Base-by-base conservation (phyloP, 805 yeast genomes). In the Sungouiozyma ichnusensis region DNA sequence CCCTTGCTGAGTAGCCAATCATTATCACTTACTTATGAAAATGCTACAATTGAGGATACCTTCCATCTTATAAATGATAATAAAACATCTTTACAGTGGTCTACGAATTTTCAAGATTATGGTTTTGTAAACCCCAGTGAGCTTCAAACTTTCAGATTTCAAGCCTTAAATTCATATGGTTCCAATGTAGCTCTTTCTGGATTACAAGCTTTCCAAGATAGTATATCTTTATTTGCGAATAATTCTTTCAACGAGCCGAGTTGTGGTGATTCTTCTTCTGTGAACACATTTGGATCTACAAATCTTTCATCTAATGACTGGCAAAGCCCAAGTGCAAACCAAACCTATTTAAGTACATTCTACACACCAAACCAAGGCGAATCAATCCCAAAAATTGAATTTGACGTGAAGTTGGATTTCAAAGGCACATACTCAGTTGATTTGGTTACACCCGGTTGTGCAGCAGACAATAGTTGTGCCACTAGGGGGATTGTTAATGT, bases 381-480 rank as follows among this genome's bases (percentile, higher is more conserved):
- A 20, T 58, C 58, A 3, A 43, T 57, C 3, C 64, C 73, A 5
- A 55, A 55, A n/a, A 60, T 63, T 8, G 67, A 71, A 1, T 79
- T 80, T 54, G 16, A 39, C 31, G 33, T 40, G 13, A 27, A 45
- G 6, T 16, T 48, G 6, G 35, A 45, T 13, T 69, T 71, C 43
- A 85, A 95, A 8, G 97, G 97, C 8, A 69, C 77, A 45, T 92
- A 86, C 59, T 67, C 85, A 0, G 68, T 92, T 18, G 66, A 76
- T 40, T 52, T 88, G 39, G 81, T 76, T 52, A 92, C 98, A 0
- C 96, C 96, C 0, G 97, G 97, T 0, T 92, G 98, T 64, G 41
- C 59, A 1, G 57, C 51, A 3, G 95, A 84, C 56, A 62, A 65
- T 39, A 72, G 92, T 0, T 92, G 98, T 63, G 50, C 57, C 17